Evolutionary conservation across 2,329 filamentous ascomycete species (phyloP), one percentile per base, ranked within the genome.

Genomic region (Colletotrichum navitas): DNA sequence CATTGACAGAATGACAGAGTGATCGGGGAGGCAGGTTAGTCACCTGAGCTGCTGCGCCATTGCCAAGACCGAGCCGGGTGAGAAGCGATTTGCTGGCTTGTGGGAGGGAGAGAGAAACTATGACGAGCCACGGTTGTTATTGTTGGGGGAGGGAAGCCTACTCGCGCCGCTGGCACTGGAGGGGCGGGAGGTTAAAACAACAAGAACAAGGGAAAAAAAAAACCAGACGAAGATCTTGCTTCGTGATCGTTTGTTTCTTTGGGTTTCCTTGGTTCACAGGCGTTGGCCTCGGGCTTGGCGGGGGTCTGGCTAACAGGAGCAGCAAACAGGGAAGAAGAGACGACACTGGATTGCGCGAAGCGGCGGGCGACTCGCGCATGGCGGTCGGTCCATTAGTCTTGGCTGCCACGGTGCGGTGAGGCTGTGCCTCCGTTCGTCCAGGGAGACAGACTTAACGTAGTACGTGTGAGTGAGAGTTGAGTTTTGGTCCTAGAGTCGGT

Each of bases 201-300:
- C 1, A 34, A 34, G 10, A 16, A 0, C 14, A 41, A 21, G 14
- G 5, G 8, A 6, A 41, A 16, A 41, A 41, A 41, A 41, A 16
- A 5, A 18, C 7, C 21, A 21, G 1, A 3, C 18, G 6, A 21
- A 18, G 6, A 45, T 45, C 1, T n/a, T 21, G 43, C 18, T 8
- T 45, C 45, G 60, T 34, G 14, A n/a, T 52, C 49, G 14, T 36
- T 5, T 32, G 26, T 39, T n/a, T 26, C n/a, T 32, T 41, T 43
- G 39, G 36, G 36, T 59, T 59, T 59, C 24, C 24, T 34, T 32
- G 36, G 14, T 12, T 51, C 26, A 49, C 56, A 24, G 56, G 56
- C 26, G 51, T 26, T 69, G 63, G 56, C 51, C 49, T 58, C 16
- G 8, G 41, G 68, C 68, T 71, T 71, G 68, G 63, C 68, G 32